phyloP scores from a whole-genome alignment of 805 yeast genomes.

The Pichia insulana region DNA sequence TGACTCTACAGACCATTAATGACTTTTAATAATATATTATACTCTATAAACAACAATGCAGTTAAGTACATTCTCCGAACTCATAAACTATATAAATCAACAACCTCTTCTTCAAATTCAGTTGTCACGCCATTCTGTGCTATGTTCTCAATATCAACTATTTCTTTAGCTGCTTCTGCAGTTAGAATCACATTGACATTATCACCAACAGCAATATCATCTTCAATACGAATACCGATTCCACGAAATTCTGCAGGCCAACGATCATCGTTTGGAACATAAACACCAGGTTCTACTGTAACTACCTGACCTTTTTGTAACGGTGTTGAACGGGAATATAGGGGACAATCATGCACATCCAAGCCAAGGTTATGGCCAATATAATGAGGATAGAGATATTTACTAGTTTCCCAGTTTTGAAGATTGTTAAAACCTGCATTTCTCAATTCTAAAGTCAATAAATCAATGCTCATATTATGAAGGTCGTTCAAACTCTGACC shows the following conservation, averaged over 20 bases:
- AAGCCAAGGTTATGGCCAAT: slow-evolving; percentile 93
- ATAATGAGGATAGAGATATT: slow-evolving; percentile 78
- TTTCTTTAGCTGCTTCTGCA: slow-evolving; percentile 77
- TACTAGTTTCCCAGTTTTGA: slow-evolving; percentile 43
- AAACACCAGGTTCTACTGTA: slow-evolving; percentile 94
- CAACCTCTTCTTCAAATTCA: slow-evolving; percentile 32
- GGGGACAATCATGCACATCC: slow-evolving; percentile 80
- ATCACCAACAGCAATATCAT: slow-evolving; percentile 78
- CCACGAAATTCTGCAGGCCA: slow-evolving; percentile 80
- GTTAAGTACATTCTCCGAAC: background rate
- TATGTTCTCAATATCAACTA: slow-evolving; percentile 67
- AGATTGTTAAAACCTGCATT: slow-evolving; percentile 60
- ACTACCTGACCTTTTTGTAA: slow-evolving; percentile 69
- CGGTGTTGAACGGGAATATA: slow-evolving; percentile 44
- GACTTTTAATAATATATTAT: too few relatives aligned
- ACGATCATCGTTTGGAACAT: slow-evolving; percentile 62
- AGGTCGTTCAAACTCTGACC: slow-evolving; percentile 59
- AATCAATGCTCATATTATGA: slow-evolving; percentile 58
- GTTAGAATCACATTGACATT: slow-evolving; percentile 51
- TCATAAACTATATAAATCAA: slow-evolving; percentile 20
- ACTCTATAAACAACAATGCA: background rate
- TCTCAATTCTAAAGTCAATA: slow-evolving; percentile 54
- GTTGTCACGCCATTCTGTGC: slow-evolving; percentile 55
- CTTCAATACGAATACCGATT: slow-evolving; percentile 92
- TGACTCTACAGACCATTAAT: too few relatives aligned